Conservation (phyloP, 1,284 basidiomycete species). For the Pyrrhoderma lamaoense region DNA sequence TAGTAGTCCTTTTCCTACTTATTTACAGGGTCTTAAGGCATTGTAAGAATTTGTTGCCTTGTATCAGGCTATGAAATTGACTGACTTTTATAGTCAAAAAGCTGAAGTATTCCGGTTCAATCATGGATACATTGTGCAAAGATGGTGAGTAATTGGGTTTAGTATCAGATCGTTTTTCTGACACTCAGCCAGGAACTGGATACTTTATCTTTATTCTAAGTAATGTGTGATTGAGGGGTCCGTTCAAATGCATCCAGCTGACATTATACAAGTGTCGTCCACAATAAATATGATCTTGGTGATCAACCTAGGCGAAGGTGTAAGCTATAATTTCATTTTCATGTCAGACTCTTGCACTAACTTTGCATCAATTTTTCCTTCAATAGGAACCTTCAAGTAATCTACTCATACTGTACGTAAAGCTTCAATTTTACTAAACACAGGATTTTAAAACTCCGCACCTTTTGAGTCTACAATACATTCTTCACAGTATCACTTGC, state of each 20-base stretch:
- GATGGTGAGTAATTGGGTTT: slow-evolving; percentile 3
- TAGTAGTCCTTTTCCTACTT: too few relatives aligned
- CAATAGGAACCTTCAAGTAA: too few relatives aligned
- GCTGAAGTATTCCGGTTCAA: too few relatives aligned
- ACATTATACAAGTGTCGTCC: background rate
- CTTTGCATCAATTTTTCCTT: background rate
- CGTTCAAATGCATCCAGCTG: background rate
- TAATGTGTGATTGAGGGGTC: background rate
- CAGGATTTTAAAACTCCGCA: too few relatives aligned
- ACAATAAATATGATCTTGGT: slow-evolving; percentile 8
- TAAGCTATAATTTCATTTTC: background rate
- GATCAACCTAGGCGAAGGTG: background rate
- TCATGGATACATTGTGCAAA: slow-evolving; percentile 7
- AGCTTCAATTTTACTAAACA: too few relatives aligned
- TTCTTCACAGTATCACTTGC: slow-evolving; percentile 12
- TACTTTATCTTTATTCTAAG: slow-evolving; percentile 8
- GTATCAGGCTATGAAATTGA: too few relatives aligned
- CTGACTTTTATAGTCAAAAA: too few relatives aligned
- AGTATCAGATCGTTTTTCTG: background rate
- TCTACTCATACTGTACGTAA: too few relatives aligned
- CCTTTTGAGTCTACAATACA: background rate
- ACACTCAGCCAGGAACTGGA: background rate
- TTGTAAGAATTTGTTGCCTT: too few relatives aligned
- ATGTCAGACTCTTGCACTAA: too few relatives aligned
- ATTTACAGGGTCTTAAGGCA: too few relatives aligned